Evolutionary conservation across 2,329 filamentous ascomycete species (phyloP), one percentile per base, ranked within the genome.

Genomic region (Immersiporthe knoxdaviesiana): DNA sequence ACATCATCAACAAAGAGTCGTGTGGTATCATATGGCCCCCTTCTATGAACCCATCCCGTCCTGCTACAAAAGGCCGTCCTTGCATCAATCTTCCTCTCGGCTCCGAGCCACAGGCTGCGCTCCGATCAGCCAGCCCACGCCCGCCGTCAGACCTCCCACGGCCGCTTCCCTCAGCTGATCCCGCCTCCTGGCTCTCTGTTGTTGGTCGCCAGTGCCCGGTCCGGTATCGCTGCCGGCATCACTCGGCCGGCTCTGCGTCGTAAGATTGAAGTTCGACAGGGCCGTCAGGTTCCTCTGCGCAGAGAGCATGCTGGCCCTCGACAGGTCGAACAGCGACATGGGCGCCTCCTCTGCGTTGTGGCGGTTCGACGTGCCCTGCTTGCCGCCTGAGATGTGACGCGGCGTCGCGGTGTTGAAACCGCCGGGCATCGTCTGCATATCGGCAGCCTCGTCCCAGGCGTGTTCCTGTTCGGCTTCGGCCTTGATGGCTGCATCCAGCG

Each of bases 151-250:
- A 1, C 88, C 89, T n/a, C 88, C 88, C 67, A 90, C 88, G 11
- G 90, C 89, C 47, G 85, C 89, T 70, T 91, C 89, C 72, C 88
- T 83, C 54, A 91, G 75, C 78, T 91, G 90, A 77, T 95, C 92
- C 73, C 92, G 85, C 82, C 90, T 94, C 74, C 92, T 85, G 50
- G 87, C 83, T 68, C 80, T 83, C 69, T 83, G 63, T 63, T 67
- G 62, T 24, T 64, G 32, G 37, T 58, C 69, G 52, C 58, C 59
- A 11, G 21, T 64, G 30, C 37, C 59, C 11, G n/a, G 30, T 35
- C n/a, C 56, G 30, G 32, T 41, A 44, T 24, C 65, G 30, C 24
- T 67, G 5, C 54, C 52, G 44, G 67, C 66, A 61, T 71, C 79
- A 70, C 72, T 79, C 75, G 65, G 78, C 77, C 72, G 77, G 39